Conservation (phyloP, 345 rosid genomes). For the Cardiospermum halicacabum region DNA sequence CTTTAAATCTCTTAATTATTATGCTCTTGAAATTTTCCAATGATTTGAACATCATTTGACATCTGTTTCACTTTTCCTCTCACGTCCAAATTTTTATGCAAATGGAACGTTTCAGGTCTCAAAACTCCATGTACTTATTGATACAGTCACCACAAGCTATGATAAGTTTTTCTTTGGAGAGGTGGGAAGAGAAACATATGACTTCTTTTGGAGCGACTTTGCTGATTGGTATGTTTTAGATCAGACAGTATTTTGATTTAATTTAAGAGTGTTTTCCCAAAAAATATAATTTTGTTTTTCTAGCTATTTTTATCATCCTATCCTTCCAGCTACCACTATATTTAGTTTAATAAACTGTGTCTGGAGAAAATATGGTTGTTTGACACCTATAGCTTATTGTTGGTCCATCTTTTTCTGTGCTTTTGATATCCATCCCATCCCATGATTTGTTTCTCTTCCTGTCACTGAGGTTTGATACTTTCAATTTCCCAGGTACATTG, state of each 20-base stretch:
- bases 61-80: neutral
- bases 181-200: slow-evolving; percentile 88
- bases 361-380: neutral
- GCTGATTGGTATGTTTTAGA: slow-evolving; percentile 75
- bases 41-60: neutral
- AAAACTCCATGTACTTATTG: slow-evolving; percentile 82
- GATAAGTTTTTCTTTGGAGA: slow-evolving; percentile 90
- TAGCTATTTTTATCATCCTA: neutral
- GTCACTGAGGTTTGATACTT: slow-evolving; percentile 18
- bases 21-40: neutral
- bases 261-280: neutral
- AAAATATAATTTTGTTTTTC: slow-evolving; percentile 1
- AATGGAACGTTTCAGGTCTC: slow-evolving; percentile 60
- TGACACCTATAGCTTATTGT: neutral
- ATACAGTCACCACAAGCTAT: slow-evolving; percentile 72
- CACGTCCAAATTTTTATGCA: neutral
- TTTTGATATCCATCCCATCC: neutral
- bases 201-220: slow-evolving; percentile 96
- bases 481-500: slow-evolving; percentile 64
- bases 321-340: neutral
- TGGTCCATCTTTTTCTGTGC: neutral
- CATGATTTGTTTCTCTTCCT: neutral
- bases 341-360: too few relatives aligned
- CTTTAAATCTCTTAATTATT: neutral
- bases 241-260: neutral